Percentiles rank a stretch among this genome's conserved stretches.
Evolutionary conservation across 345 rosid species (phyloP).

Genomic region (Populus ilicifolia): DNA sequence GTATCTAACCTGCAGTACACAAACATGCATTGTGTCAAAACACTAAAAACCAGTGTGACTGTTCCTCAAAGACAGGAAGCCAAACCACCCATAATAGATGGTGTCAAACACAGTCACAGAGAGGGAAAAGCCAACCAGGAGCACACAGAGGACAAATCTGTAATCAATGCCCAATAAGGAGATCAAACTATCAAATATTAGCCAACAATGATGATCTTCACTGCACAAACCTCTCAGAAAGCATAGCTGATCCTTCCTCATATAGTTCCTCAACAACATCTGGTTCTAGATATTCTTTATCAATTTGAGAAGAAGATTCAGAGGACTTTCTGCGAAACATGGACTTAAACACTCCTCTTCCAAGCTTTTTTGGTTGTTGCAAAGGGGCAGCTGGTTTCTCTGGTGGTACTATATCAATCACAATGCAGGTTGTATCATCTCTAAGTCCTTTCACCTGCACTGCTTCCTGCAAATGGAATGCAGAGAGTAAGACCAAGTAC

Average conservation of each 20-base stretch:
- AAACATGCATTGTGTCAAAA: conserved; percentile 15
- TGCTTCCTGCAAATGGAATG: conserved; percentile 65
- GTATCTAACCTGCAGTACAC: conserved; percentile 74
- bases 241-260: conserved; percentile 97
- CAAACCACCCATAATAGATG: not conserved
- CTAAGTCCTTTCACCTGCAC: conserved; percentile 76
- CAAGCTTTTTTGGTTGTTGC: conserved; percentile 68
- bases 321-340: conserved; percentile 77
- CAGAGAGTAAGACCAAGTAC: not conserved
- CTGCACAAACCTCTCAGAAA: conserved; percentile 80
- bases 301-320: conserved; percentile 66
- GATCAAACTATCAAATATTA: not conserved
- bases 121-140: not conserved
- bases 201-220: conserved; percentile 19
- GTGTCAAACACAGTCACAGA: not conserved
- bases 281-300: conserved; percentile 65
- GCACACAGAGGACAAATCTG: not conserved
- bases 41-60: not conserved
- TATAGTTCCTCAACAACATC: conserved; percentile 84
- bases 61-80: not conserved
- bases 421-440: conserved; percentile 99
- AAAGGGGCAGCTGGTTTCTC: conserved; percentile 75
- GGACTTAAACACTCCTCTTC: conserved; percentile 77
- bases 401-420: conserved; percentile 71
- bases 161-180: not conserved